A percentile compares a stretch with the other conserved stretches of the same genome.
Conservation (phyloP, 768 basidiomycete species). For the Sarcomyxa edulis region DNA sequence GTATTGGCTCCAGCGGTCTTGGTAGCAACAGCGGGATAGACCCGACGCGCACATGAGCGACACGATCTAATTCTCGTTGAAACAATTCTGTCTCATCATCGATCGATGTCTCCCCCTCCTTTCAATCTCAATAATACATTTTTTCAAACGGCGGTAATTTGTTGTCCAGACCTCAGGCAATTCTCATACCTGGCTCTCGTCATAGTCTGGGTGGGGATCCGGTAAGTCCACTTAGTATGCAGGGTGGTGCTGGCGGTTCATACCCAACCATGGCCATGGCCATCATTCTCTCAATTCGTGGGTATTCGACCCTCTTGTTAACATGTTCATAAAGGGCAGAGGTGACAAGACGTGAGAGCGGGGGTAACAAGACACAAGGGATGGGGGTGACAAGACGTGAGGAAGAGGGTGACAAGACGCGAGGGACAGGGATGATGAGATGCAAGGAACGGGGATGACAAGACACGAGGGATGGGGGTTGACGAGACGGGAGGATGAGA, state of each 20-base stretch:
- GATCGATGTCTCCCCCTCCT: slow-evolving; percentile 50
- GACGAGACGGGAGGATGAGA: too few species aligned
- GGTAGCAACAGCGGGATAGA: slow-evolving; percentile 29
- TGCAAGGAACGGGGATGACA: neutral
- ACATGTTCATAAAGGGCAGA: too few species aligned
- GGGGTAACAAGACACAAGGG: slow-evolving; percentile 7
- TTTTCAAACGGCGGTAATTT: too few species aligned
- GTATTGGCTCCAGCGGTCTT: slow-evolving; percentile 7
- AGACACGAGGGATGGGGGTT: neutral
- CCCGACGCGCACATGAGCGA: slow-evolving; percentile 50
- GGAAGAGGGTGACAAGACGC: neutral
- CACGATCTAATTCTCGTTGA: too few species aligned
- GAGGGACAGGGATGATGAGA: neutral
- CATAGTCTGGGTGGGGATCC: slow-evolving; percentile 12
- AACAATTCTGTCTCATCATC: slow-evolving; percentile 57
- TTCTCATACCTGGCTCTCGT: slow-evolving; percentile 53
- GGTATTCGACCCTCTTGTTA: too few species aligned
- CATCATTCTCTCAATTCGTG: too few species aligned
- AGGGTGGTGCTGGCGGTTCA: slow-evolving; percentile 1
- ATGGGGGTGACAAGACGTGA: slow-evolving; percentile 10
- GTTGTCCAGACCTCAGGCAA: slow-evolving; percentile 66
- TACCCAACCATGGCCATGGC: too few species aligned
- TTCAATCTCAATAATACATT: slow-evolving; percentile 21
- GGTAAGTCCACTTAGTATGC: slow-evolving; percentile 2
- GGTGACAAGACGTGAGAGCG: slow-evolving; percentile 10